phyloP scores from a whole-genome alignment of 2,329 filamentous ascomycete species.

The Colletotrichum spinosum region DNA sequence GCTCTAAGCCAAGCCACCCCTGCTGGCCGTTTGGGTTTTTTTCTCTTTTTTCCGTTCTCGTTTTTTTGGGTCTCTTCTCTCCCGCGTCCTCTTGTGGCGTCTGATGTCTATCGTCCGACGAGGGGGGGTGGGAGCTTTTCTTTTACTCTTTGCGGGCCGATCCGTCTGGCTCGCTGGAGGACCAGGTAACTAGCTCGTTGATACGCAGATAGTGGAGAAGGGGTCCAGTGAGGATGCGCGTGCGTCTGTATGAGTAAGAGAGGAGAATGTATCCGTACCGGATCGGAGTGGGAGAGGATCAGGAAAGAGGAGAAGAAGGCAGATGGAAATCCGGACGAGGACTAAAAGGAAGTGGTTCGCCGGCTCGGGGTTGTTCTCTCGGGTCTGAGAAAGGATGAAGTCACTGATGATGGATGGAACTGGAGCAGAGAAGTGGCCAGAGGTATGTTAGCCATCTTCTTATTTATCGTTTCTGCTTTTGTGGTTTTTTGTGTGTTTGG shows the following conservation, averaged over 20 bases:
- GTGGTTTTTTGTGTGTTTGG: too few species aligned
- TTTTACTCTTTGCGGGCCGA: conserved; percentile 21
- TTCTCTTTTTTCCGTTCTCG: background rate
- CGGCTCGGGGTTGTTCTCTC: conserved; percentile 18
- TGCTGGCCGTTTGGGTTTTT: background rate
- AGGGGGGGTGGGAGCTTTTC: background rate
- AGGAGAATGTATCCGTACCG: too few species aligned
- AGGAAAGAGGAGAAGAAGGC: conserved; percentile 6
- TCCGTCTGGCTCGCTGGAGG: conserved; percentile 28
- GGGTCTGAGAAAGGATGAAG: conserved; percentile 25
- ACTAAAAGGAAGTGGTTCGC: conserved; percentile 33
- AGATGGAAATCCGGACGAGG: conserved; percentile 16
- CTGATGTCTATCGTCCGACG: too few species aligned
- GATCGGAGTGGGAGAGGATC: background rate
- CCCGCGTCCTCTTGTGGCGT: background rate
- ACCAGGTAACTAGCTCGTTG: conserved; percentile 17
- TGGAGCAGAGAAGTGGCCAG: conserved; percentile 17
- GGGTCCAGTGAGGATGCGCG: too few species aligned
- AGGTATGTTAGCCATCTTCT: conserved; percentile 37
- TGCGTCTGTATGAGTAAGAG: too few species aligned
- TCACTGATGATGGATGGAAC: conserved; percentile 27
- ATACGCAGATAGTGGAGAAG: conserved; percentile 30
- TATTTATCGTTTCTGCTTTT: conserved; percentile 27
- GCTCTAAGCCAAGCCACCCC: too few species aligned
- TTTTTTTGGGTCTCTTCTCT: conserved; percentile 1